Evolutionary conservation across 2,329 filamentous ascomycete genomes (phyloP), one percentile per base, ranked within the genome.

Genomic region (Pseudogymnoascus pannorum): DNA sequence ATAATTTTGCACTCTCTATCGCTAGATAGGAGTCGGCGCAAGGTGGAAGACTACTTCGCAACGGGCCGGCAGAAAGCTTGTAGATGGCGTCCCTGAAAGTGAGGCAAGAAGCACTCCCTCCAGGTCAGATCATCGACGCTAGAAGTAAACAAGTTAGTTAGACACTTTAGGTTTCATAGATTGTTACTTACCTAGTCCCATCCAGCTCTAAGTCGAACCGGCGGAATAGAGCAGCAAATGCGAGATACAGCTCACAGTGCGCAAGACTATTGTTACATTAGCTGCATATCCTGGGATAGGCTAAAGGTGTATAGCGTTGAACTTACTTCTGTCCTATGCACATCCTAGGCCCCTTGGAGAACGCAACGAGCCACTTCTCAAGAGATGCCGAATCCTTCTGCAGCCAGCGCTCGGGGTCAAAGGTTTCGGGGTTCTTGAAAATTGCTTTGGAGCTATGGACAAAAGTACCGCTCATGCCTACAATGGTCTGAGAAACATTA

Each of bases 321-420:
- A 4, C 51, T 57, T 33, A 60, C 60, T 42, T 61, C 20, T 38
- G 60, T 31, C 75, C 75, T 9, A 77, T 64, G 65, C 75, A 78
- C 60, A 67, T 71, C 44, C 78, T 68, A 0, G 75, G 70, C 0
- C 78, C 79, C 31, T 74, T 69, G 1, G 72, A 75, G 65, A 81
- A 81, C 1, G 77, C 69, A 24, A 78, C 73, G 11, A 78, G 62
- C n/a, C 69, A 75, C 11, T 73, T 64, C 11, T 59, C 61, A 2
- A 64, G 42, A 4, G 42, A 57, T 14, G 40, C 31, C 7, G 35
- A 57, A 26, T 64, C 60, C 1, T 59, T 35, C 12, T 31, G 24
- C 1, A 61, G 71, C 67, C 62, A 71, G 22, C 69, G 62, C 12
- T 65, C 62, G 5, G 66, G 66, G 26, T 62, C 61, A 64, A 68